Conservation (phyloP, 257 asterid species). For the Coffea canephora region DNA sequence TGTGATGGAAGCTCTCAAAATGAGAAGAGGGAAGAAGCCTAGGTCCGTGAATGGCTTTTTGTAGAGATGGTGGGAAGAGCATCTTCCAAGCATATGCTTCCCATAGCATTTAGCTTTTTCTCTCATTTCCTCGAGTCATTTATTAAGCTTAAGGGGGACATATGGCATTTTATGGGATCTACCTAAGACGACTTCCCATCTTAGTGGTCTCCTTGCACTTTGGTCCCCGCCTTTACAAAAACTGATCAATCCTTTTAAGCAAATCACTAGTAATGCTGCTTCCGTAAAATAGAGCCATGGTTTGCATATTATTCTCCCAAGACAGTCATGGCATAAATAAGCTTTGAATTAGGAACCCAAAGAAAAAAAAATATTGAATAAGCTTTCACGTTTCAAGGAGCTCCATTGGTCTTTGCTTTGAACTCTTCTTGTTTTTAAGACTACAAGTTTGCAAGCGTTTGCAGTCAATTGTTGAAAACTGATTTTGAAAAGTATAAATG, state of each 20-base stretch:
- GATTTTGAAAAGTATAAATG: too few species aligned
- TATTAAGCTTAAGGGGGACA: background rate
- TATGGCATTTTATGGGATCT: constrained; percentile 3
- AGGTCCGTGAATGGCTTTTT: constrained; percentile 11
- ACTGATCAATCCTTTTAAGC: background rate
- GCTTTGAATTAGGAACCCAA: background rate
- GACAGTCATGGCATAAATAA: background rate
- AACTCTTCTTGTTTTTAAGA: background rate
- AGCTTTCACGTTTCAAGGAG: background rate
- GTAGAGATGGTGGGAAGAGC: constrained; percentile 18
- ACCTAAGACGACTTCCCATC: background rate
- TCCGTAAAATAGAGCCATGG: background rate
- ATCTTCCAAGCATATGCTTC: constrained; percentile 29
- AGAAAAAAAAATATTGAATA: too few species aligned
- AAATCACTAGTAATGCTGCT: background rate
- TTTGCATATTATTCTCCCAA: background rate
- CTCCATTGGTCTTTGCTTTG: background rate
- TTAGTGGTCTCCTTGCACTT: background rate
- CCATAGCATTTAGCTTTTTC: background rate
- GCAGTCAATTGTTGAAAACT: background rate
- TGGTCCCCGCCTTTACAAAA: background rate
- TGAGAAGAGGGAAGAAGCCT: background rate
- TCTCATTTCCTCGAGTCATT: background rate
- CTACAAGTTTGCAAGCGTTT: background rate
- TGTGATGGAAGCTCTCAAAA: background rate